Evolutionary conservation across 1,284 basidiomycete genomes (phyloP), one percentile per base, ranked within the genome.

Genomic region (Blastosporella zonata): DNA sequence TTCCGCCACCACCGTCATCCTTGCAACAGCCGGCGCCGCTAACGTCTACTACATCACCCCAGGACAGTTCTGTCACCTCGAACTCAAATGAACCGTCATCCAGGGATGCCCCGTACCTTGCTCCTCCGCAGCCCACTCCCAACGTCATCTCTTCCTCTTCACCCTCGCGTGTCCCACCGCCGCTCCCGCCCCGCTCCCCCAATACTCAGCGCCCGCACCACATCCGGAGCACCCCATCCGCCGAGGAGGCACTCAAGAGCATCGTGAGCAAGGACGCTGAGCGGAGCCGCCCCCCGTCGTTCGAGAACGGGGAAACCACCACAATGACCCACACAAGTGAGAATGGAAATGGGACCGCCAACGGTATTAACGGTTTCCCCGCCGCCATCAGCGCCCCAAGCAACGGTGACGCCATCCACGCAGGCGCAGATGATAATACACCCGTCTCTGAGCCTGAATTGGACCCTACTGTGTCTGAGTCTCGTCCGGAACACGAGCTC

Each of bases 161-260:
- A 10, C 41, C 62, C 35, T 66, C 67, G 37, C 65, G 70, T 5
- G 65, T 64, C 2, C 77, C 79, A 10, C 82, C 83, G 0, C 81
- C 82, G 17, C 66, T 84, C 33, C 82, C 82, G 9, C 81, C 82
- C 6, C 75, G 82, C 37, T 71, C 77, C 1, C 63, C 33, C 29
- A 31, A 31, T 17, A 10, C 65, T n/a, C 57, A 64, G 55, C 60
- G 9, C 37, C 61, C 13, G 53, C 63, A n/a, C n/a, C n/a, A 3
- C 59, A n/a, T 63, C 2, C 53, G 57, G 2, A 40, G 58, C n/a
- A 57, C 56, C 21, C 52, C 52, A 22, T 53, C 77, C 6, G 79
- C 81, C 6, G 77, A 78, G 21, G 73, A 78, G 18, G 72, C 72
- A 9, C 67, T 84, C 18, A 77, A 81, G 62, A 72, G 69, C 34